A percentile compares a stretch with the other conserved stretches of the same genome.
Conservation (phyloP, 495 filamentous ascomycete species). For the Polyplosphaeria fusca region DNA sequence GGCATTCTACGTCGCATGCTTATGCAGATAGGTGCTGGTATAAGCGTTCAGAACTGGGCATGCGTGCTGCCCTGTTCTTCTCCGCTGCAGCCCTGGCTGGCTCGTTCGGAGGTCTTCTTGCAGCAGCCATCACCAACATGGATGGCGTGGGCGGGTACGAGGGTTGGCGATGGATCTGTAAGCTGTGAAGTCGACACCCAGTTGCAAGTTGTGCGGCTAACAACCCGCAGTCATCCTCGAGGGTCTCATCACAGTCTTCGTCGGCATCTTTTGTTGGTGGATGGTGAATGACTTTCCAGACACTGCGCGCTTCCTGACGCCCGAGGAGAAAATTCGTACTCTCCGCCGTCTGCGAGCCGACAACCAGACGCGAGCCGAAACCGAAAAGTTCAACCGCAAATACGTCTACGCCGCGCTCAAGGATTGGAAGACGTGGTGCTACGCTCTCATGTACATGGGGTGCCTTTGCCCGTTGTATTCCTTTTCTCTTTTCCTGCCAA, state of each 20-base stretch:
- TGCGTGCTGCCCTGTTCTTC: constrained; percentile 83
- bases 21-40: constrained; percentile 62
- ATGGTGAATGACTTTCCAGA: constrained; percentile 88
- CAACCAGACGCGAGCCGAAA: constrained; percentile 71
- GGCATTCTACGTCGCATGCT: background rate
- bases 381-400: constrained; percentile 70
- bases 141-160: constrained; percentile 61
- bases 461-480: constrained; percentile 68
- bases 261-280: constrained; percentile 77
- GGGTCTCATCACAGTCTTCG: constrained; percentile 69
- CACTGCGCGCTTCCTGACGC: constrained; percentile 71
- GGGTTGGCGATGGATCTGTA: constrained; percentile 82
- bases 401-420: constrained; percentile 72
- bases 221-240: constrained; percentile 57
- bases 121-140: constrained; percentile 74
- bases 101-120: constrained; percentile 80
- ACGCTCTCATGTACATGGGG: constrained; percentile 44
- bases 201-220: background rate
- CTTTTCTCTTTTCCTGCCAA: constrained; percentile 73
- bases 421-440: constrained; percentile 86
- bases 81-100: constrained; percentile 80
- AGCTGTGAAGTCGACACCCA: background rate
- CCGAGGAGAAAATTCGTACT: constrained; percentile 68
- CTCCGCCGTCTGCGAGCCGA: constrained; percentile 70
- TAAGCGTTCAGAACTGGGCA: constrained; percentile 73